Evolutionary conservation across 2,329 filamentous ascomycete genomes (phyloP).

Genomic region (Diplodia sapinea): DNA sequence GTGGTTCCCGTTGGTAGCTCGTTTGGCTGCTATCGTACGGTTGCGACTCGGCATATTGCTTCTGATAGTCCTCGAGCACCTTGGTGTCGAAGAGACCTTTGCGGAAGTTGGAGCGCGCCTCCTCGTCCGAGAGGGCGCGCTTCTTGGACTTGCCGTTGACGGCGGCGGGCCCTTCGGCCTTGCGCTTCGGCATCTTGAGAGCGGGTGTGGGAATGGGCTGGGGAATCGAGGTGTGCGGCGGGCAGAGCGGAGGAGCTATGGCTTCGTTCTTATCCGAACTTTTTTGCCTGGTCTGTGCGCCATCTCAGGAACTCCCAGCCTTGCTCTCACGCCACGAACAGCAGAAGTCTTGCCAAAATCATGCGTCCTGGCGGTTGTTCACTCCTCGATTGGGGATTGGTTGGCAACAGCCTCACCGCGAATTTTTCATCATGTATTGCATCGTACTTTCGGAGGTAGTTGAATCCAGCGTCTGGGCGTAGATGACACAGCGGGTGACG

Average conservation of each 20-base stretch:
- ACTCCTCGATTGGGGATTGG: constrained; percentile 4
- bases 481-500: too few relatives aligned
- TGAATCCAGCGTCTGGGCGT: too few relatives aligned
- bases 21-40: constrained; percentile 39
- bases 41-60: constrained; percentile 47
- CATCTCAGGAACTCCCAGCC: constrained; percentile 13
- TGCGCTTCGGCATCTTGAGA: constrained; percentile 48
- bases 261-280: constrained; percentile 29
- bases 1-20: not conserved
- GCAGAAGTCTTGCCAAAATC: constrained; percentile 22
- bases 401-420: not conserved
- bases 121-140: constrained; percentile 49
- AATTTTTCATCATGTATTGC: not conserved
- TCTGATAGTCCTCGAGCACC: constrained; percentile 44
- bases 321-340: constrained; percentile 24
- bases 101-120: constrained; percentile 49
- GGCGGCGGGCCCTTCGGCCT: constrained; percentile 44
- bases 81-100: constrained; percentile 47
- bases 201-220: not conserved
- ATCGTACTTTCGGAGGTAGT: too few relatives aligned
- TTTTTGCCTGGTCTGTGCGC: constrained; percentile 28
- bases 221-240: not conserved
- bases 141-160: constrained; percentile 51
- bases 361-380: constrained; percentile 8
- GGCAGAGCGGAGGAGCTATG: constrained; percentile 10